A percentile compares a stretch with the other conserved stretches of the same genome.
Evolutionary conservation across 768 basidiomycete genomes (phyloP).

Genomic region (Pleurotus salmoneostramineus): DNA sequence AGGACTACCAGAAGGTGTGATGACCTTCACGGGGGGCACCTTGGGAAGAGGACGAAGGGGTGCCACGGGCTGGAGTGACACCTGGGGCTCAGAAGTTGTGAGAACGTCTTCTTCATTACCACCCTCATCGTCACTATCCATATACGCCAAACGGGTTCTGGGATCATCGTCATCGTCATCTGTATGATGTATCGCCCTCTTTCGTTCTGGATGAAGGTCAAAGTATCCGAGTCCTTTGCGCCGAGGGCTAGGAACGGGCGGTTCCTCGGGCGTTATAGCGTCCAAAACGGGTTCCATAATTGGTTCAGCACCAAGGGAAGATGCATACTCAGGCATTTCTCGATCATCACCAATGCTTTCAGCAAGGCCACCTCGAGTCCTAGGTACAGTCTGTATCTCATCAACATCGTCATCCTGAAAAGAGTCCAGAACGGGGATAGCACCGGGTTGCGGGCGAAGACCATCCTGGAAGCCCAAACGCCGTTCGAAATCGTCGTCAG

Average conservation of each 20-base stretch:
- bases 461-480: constrained; percentile 23
- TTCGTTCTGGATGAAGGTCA: constrained; percentile 73
- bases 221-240: constrained; percentile 65
- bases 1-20: constrained; percentile 11
- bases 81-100: background rate
- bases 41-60: constrained; percentile 10
- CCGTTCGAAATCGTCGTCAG: constrained; percentile 26
- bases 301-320: constrained; percentile 13
- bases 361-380: constrained; percentile 22
- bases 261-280: constrained; percentile 10
- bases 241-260: constrained; percentile 15
- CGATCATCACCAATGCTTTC: constrained; percentile 23
- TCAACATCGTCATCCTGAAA: constrained; percentile 45
- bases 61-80: background rate
- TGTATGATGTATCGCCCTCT: constrained; percentile 29
- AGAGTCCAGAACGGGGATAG: constrained; percentile 24
- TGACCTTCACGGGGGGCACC: constrained; percentile 1
- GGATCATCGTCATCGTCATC: constrained; percentile 30
- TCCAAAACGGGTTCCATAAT: constrained; percentile 5
- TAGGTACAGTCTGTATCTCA: constrained; percentile 44
- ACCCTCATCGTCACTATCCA: constrained; percentile 26
- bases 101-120: constrained; percentile 20
- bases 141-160: constrained; percentile 26
- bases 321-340: constrained; percentile 18
- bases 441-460: background rate